Base-by-base conservation (phyloP, 2,329 filamentous ascomycete species). In the Colletotrichum truncatum region DNA sequence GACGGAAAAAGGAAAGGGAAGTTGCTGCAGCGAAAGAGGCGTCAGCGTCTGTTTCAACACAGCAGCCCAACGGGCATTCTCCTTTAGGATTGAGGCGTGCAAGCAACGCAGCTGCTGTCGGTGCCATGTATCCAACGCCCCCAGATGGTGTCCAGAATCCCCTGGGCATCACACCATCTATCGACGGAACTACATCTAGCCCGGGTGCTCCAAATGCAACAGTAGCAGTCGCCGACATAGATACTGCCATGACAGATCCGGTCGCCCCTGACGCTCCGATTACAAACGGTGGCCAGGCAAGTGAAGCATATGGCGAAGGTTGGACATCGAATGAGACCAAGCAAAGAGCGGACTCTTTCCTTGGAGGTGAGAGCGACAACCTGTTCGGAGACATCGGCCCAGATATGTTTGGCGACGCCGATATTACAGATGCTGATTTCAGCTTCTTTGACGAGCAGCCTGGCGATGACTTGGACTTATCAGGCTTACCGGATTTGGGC, bases 391-490 rank as follows among this genome's bases (percentile, higher is more conserved):
- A 92, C 58, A 82, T 92, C 69, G 89, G 89, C 11, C 87, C 85
- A 8, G 90, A 93, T 69, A 86, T 91, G 69, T 93, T 93, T 76
- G 89, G 85, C n/a, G 87, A 89, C n/a, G 85, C 88, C 67, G 87
- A 89, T 69, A 84, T 95, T n/a, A 94, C 91, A 1, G 93, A 96
- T 70, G 92, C 89, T 6, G 93, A 96, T 73, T 95, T 95, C 74
- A 93, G 87, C 73, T 95, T 94, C 75, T 95, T 95, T 70, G 92
- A 95, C 71, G 89, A 91, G 66, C 78, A 85, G 25, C 82, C 85
- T 3, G 80, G 75, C 3, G 77, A 76, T 10, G 80, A 80, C 41
- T 63, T 83, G 39, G 77, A 79, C 32, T 67, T 78, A 3, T 70
- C 78, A 10, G 74, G 71, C 25, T 57, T 78, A 32, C 67, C 75